Conservation (phyloP, 805 yeast species). For the Debaryomyces hansenii region DNA sequence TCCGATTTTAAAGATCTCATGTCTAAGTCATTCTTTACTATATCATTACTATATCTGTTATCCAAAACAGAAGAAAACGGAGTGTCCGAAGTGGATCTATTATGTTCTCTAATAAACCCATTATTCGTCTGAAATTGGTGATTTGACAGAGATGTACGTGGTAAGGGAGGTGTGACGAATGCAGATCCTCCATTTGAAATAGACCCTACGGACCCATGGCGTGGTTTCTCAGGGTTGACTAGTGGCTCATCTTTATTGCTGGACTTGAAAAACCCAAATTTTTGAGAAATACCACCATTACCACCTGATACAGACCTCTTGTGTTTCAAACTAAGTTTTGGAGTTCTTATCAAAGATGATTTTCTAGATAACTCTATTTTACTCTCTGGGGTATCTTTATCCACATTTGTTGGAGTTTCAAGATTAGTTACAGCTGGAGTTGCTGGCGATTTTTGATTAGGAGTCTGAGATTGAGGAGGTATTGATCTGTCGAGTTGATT, state of each 20-base stretch:
- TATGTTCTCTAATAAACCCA: constrained; percentile 25
- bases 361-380: constrained; percentile 19
- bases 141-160: constrained; percentile 25
- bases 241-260: constrained; percentile 13
- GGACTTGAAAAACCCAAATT: constrained; percentile 35
- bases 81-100: constrained; percentile 47
- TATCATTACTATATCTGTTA: constrained; percentile 3
- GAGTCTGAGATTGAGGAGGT: constrained; percentile 1
- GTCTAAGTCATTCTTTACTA: constrained; percentile 9
- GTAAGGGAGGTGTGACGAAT: constrained; percentile 47
- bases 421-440: constrained; percentile 6
- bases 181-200: constrained; percentile 27
- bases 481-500: background rate
- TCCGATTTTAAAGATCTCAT: constrained; percentile 31
- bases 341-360: constrained; percentile 29
- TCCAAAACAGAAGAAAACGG: constrained; percentile 22
- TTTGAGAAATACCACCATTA: constrained; percentile 21
- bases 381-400: constrained; percentile 15
- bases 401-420: constrained; percentile 35
- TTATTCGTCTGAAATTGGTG: constrained; percentile 3
- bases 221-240: constrained; percentile 27
- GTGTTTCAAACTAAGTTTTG: constrained; percentile 36
- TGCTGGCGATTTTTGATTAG: constrained; percentile 1
- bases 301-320: constrained; percentile 43
- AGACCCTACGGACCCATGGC: constrained; percentile 42